Evolutionary conservation across 306 rosid genomes (phyloP).

Genomic region (Amphicarpaea edgeworthii): DNA sequence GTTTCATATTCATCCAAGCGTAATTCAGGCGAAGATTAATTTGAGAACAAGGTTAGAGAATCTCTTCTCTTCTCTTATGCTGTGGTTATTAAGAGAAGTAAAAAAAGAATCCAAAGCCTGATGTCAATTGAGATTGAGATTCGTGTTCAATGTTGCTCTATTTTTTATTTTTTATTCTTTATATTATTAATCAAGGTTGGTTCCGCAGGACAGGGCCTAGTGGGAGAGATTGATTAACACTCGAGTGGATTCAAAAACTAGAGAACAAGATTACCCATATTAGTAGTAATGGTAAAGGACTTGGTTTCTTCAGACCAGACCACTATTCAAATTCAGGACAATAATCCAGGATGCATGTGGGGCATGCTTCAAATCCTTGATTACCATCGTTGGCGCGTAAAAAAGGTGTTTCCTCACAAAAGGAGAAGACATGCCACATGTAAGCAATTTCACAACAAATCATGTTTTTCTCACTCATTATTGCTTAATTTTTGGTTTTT

Average conservation of each 20-base stretch:
- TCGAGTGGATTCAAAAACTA: slow-evolving; percentile 41
- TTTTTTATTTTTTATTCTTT: background rate
- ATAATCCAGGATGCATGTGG: slow-evolving; percentile 76
- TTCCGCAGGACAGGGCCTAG: slow-evolving; percentile 50
- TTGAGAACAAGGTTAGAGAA: slow-evolving; percentile 34
- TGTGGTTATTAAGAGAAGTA: background rate
- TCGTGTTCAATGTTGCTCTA: slow-evolving; percentile 29
- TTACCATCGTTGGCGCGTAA: slow-evolving; percentile 78
- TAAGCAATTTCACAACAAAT: slow-evolving; percentile 47
- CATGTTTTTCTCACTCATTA: slow-evolving; percentile 24
- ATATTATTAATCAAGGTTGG: slow-evolving; percentile 28
- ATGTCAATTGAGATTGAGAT: background rate
- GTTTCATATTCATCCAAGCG: background rate
- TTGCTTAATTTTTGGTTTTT: slow-evolving; percentile 11
- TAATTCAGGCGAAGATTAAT: background rate
- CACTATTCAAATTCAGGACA: slow-evolving; percentile 46
- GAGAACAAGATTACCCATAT: slow-evolving; percentile 48
- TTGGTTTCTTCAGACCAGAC: slow-evolving; percentile 56
- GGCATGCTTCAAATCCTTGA: slow-evolving; percentile 67
- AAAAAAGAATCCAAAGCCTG: background rate
- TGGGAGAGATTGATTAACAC: slow-evolving; percentile 45
- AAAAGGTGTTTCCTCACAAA: slow-evolving; percentile 59
- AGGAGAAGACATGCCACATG: slow-evolving; percentile 61
- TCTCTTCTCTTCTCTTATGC: slow-evolving; percentile 1
- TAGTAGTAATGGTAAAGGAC: slow-evolving; percentile 63